A percentile compares a stretch with the other conserved stretches of the same genome.
Evolutionary conservation across 768 basidiomycete genomes (phyloP).

Genomic region (Boletus insuetus): DNA sequence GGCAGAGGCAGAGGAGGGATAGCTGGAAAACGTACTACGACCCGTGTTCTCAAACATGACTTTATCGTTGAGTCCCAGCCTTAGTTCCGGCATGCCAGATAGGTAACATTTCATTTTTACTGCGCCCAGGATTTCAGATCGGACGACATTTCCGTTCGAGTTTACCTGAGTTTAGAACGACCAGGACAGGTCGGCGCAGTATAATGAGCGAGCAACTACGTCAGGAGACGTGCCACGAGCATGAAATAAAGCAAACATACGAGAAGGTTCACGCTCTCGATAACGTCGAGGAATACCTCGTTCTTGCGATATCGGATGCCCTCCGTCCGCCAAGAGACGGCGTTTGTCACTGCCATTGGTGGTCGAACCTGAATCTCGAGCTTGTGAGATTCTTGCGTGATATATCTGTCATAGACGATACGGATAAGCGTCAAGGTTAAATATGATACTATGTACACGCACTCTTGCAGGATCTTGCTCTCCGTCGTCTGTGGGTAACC

Average conservation of each 20-base stretch:
- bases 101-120: conserved; percentile 99
- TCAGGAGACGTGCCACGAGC: background rate
- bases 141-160: conserved; percentile 93
- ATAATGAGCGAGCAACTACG: background rate
- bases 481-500: conserved; percentile 99
- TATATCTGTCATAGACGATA: conserved; percentile 57
- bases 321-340: conserved; percentile 97
- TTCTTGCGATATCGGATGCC: conserved; percentile 98
- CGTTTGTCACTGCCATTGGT: conserved; percentile 96
- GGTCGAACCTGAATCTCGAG: conserved; percentile 90
- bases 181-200: background rate
- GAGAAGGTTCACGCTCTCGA: conserved; percentile 95
- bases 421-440: background rate
- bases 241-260: conserved; percentile 44
- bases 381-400: conserved; percentile 98
- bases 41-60: conserved; percentile 99
- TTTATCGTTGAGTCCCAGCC: conserved; percentile 96
- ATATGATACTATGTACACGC: conserved; percentile 24
- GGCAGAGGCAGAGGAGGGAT: background rate
- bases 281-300: conserved; percentile 97
- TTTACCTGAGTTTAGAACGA: conserved; percentile 68
- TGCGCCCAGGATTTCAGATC: conserved; percentile 96
- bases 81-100: conserved; percentile 98
- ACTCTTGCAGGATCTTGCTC: conserved; percentile 98
- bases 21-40: conserved; percentile 61